A percentile compares a stretch with the other conserved stretches of the same genome.
Conservation (phyloP, 768 basidiomycete species). For the Solioccasus polychromus region DNA sequence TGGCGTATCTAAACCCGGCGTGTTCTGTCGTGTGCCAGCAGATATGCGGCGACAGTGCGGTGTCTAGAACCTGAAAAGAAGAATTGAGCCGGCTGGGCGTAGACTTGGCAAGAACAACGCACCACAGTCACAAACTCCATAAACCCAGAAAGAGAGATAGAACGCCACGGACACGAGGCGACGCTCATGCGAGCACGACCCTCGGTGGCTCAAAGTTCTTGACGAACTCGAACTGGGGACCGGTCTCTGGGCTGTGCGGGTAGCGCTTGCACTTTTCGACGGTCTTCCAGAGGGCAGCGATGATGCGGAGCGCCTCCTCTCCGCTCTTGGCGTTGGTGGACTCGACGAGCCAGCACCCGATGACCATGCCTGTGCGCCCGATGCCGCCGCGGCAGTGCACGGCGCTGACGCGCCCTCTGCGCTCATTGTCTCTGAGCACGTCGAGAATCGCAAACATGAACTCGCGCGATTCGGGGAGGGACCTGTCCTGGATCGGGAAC, state of each 20-base stretch:
- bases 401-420: conserved; percentile 57
- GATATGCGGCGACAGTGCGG: background rate
- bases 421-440: conserved; percentile 58
- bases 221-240: conserved; percentile 75
- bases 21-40: background rate
- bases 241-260: conserved; percentile 77
- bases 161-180: background rate
- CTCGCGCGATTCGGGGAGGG: conserved; percentile 55
- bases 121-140: conserved; percentile 6
- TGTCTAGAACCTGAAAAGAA: background rate
- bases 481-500: conserved; percentile 75
- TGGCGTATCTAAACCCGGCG: conserved; percentile 7
- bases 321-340: conserved; percentile 60
- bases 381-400: conserved; percentile 82
- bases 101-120: background rate
- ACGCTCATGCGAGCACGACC: conserved; percentile 16
- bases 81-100: background rate
- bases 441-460: conserved; percentile 58
- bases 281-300: conserved; percentile 67
- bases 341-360: conserved; percentile 78
- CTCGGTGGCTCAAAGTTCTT: conserved; percentile 45
- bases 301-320: conserved; percentile 58
- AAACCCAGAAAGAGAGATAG: background rate
- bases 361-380: conserved; percentile 59
- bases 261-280: conserved; percentile 78